A percentile compares a stretch with the other conserved stretches of the same genome.
phyloP scores from a whole-genome alignment of 768 basidiomycete species.

The Tulasnella calospora region DNA sequence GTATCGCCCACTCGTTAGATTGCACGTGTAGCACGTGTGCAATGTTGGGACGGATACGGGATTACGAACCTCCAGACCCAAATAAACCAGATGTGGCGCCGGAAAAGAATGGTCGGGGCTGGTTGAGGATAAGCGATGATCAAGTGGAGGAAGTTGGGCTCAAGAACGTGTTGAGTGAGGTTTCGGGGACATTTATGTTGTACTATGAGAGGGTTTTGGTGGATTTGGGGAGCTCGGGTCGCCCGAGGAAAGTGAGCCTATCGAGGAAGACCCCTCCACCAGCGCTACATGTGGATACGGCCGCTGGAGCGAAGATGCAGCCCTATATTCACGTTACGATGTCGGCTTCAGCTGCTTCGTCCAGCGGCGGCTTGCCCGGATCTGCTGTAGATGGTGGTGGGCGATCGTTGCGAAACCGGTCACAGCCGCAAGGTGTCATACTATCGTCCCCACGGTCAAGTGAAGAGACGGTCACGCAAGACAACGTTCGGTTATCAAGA shows the following conservation, averaged over 20 bases:
- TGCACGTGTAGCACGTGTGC: conserved; percentile 49
- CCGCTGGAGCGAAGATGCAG: background rate
- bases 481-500: background rate
- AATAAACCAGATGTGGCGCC: background rate
- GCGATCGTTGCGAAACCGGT: background rate
- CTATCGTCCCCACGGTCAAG: conserved; percentile 12
- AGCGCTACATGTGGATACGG: background rate
- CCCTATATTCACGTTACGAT: background rate
- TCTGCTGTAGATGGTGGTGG: background rate
- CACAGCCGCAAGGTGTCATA: background rate
- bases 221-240: background rate
- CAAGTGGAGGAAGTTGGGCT: conserved; percentile 70
- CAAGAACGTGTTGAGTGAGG: conserved; percentile 67
- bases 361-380: no score
- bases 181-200: conserved; percentile 78
- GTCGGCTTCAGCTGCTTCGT: background rate
- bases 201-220: conserved; percentile 75
- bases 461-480: conserved; percentile 20
- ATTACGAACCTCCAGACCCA: conserved; percentile 30
- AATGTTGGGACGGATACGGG: conserved; percentile 53
- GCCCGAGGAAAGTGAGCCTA: background rate
- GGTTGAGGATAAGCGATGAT: conserved; percentile 88
- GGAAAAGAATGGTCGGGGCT: conserved; percentile 40
- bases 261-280: background rate
- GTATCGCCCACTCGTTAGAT: conserved; percentile 29